A percentile compares a stretch with the other conserved stretches of the same genome.
Conservation (phyloP, 2,329 filamentous ascomycete species). For the Bipolaris sorokiniana region DNA sequence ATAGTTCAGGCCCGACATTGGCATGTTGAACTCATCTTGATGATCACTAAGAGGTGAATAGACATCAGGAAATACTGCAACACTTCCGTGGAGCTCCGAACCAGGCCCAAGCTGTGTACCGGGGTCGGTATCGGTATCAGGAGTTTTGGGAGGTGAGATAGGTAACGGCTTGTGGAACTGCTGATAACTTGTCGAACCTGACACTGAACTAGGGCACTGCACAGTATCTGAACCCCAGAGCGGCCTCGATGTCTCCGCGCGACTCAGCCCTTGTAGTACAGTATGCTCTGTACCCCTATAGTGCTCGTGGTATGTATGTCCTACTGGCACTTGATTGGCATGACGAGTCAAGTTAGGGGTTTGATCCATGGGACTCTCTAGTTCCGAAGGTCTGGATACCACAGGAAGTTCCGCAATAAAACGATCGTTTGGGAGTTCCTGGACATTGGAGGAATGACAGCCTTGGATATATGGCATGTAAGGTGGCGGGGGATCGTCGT, state of each 20-base stretch:
- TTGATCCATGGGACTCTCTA: not conserved
- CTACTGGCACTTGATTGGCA: not conserved
- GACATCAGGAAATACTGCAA: not conserved
- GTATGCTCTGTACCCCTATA: not conserved
- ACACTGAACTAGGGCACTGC: not conserved
- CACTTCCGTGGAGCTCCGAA: not conserved
- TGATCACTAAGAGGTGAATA: not conserved
- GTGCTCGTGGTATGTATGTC: not conserved
- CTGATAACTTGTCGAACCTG: not conserved
- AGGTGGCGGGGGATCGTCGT: not conserved
- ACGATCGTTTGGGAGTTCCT: slow-evolving; percentile 2
- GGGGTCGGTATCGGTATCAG: not conserved
- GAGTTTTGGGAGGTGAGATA: slow-evolving; percentile 9
- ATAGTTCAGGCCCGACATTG: no score
- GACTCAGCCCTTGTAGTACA: not conserved
- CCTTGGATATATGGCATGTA: not conserved
- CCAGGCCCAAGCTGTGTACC: not conserved
- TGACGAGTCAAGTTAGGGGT: not conserved
- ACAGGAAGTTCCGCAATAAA: slow-evolving; percentile 1
- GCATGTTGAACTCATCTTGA: not conserved
- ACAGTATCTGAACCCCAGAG: not conserved
- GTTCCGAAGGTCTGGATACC: not conserved
- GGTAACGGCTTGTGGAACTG: slow-evolving; percentile 7
- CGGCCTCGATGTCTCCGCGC: not conserved
- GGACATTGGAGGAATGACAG: not conserved